These are phyloP conservation scores for Keqinozyma sinolaborantium DNA, from an alignment of 1,139 yeast species.

Conservation along the genomic window DNA sequence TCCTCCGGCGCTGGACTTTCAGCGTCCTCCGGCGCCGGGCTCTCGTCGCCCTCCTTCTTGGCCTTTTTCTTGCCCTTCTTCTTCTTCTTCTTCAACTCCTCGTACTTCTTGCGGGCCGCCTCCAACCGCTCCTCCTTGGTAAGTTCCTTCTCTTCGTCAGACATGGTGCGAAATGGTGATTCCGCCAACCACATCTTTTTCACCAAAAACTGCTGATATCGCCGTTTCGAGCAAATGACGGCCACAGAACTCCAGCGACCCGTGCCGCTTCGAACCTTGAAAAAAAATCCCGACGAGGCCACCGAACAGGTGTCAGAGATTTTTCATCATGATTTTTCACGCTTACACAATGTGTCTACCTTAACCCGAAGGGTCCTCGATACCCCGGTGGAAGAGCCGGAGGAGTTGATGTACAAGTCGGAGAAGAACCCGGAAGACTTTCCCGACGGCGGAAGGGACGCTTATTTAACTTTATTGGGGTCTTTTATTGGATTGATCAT, in stretches of 20 bases:
- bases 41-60: slow-evolving; percentile 7
- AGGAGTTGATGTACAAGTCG: slow-evolving; percentile 18
- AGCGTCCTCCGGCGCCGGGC: slow-evolving; percentile 9
- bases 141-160: slow-evolving; percentile 19
- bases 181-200: not conserved
- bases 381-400: not conserved
- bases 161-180: not conserved
- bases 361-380: not conserved
- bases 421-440: slow-evolving; percentile 26
- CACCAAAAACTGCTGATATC: too few relatives aligned
- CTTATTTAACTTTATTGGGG: slow-evolving; percentile 60
- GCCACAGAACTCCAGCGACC: too few relatives aligned
- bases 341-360: not conserved
- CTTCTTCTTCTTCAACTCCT: slow-evolving; percentile 60
- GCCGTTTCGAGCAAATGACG: too few relatives aligned
- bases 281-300: too few relatives aligned
- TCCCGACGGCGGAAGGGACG: slow-evolving; percentile 63
- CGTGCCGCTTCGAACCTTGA: too few relatives aligned
- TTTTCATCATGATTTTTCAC: not conserved
- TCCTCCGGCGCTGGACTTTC: slow-evolving; percentile 5
- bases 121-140: slow-evolving; percentile 56
- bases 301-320: too few relatives aligned
- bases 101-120: slow-evolving; percentile 62
- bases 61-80: slow-evolving; percentile 33
- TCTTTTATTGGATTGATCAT: slow-evolving; percentile 55